A percentile compares a stretch with the other conserved stretches of the same genome.
phyloP scores from a whole-genome alignment of 192 early-diverging fungal species.

The Globomyces pollinis-pini region DNA sequence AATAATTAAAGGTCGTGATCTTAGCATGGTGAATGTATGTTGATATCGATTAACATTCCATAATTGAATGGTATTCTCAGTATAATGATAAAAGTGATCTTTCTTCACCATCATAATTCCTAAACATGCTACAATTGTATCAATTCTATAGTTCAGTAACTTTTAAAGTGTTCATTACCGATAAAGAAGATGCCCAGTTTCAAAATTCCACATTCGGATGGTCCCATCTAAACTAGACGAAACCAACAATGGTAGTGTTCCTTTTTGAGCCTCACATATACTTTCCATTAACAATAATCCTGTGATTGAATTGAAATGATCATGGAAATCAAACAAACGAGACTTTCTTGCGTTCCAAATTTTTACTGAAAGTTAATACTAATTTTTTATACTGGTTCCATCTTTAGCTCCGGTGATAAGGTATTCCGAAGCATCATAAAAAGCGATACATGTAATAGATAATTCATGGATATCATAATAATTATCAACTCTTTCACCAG shows the following conservation, averaged over 20 bases:
- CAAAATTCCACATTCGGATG: slow-evolving; percentile 42
- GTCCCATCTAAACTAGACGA: slow-evolving; percentile 38
- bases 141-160: too few relatives aligned
- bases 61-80: slow-evolving; percentile 12
- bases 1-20: slow-evolving; percentile 8
- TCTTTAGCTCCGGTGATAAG: slow-evolving; percentile 34
- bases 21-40: slow-evolving; percentile 17
- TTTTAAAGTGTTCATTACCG: too few relatives aligned
- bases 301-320: slow-evolving; percentile 34
- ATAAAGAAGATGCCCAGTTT: slow-evolving; percentile 25
- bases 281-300: slow-evolving; percentile 25
- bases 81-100: slow-evolving; percentile 21
- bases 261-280: slow-evolving; percentile 18
- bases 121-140: slow-evolving; percentile 16
- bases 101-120: slow-evolving; percentile 24
- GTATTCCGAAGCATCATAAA: slow-evolving; percentile 38
- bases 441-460: slow-evolving; percentile 22
- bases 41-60: slow-evolving; percentile 33
- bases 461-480: slow-evolving; percentile 34
- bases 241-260: slow-evolving; percentile 25
- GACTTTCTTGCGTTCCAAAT: slow-evolving; percentile 32
- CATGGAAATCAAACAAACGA: slow-evolving; percentile 29
- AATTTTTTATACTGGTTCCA: slow-evolving; percentile 21
- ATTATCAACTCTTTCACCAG: slow-evolving; percentile 16
- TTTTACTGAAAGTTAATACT: too few relatives aligned